Conservation (phyloP, 768 basidiomycete genomes). For the Phlebiopsis gigantea region DNA sequence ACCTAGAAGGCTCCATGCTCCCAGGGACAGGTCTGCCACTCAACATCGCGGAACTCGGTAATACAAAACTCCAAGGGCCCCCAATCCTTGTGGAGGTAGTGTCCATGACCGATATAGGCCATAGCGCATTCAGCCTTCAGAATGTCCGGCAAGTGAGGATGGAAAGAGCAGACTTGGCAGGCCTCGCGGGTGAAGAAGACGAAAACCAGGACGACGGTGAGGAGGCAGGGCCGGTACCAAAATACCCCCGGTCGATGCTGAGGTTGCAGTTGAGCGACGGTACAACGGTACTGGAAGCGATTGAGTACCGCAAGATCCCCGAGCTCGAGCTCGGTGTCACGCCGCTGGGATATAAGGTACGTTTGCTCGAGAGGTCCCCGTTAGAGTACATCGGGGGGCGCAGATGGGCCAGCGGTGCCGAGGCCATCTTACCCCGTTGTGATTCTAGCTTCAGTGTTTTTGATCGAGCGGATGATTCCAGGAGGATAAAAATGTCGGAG, state of each 20-base stretch:
- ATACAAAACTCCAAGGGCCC: conserved; percentile 32
- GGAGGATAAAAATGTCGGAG: too few species aligned
- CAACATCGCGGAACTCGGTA: conserved; percentile 32
- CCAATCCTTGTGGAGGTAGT: conserved; percentile 73
- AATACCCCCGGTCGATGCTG: conserved; percentile 79
- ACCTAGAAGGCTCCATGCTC: conserved; percentile 66
- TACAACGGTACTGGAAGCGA: conserved; percentile 55
- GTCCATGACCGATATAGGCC: conserved; percentile 77
- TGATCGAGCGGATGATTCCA: neutral
- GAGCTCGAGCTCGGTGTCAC: conserved; percentile 70
- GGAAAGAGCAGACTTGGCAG: conserved; percentile 48
- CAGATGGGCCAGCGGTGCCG: neutral
- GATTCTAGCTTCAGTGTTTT: neutral
- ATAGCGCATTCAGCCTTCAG: conserved; percentile 76
- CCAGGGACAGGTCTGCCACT: conserved; percentile 63
- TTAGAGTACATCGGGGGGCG: too few species aligned
- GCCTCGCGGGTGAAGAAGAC: conserved; percentile 36
- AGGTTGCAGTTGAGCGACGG: conserved; percentile 77
- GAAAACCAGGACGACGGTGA: conserved; percentile 52
- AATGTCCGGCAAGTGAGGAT: conserved; percentile 62
- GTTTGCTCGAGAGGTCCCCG: neutral
- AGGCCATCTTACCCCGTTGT: neutral
- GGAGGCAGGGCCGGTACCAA: conserved; percentile 70
- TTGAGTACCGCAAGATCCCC: conserved; percentile 70
- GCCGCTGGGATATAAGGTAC: conserved; percentile 78